Conservation (phyloP, 352 stramenopile genomes). For the Pythium folliculosum region DNA sequence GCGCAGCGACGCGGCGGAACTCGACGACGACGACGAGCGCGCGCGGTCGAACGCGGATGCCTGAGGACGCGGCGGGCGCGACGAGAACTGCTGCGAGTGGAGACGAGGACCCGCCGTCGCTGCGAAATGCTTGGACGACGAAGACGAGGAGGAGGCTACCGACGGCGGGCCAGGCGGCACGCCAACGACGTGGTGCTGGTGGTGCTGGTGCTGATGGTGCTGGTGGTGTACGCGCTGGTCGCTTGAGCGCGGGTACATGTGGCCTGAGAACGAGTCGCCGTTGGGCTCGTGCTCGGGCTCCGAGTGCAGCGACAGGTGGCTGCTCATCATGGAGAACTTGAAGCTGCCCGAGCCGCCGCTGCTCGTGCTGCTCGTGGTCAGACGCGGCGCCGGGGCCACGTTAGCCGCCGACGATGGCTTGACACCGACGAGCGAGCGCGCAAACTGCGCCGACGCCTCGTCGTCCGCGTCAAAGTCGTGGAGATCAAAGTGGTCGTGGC, state of each 20-base stretch:
- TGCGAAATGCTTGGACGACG: slow-evolving; percentile 16
- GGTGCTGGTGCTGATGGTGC: not conserved
- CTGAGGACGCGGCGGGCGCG: slow-evolving; percentile 6
- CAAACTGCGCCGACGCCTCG: slow-evolving; percentile 1
- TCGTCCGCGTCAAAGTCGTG: slow-evolving; percentile 24
- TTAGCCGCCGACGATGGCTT: not conserved
- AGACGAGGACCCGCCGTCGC: slow-evolving; percentile 1
- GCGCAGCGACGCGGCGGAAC: slow-evolving; percentile 1
- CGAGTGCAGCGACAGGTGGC: slow-evolving; percentile 1
- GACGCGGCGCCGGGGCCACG: not conserved
- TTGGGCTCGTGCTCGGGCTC: slow-evolving; percentile 19
- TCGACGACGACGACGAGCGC: not conserved
- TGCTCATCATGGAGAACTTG: slow-evolving; percentile 27
- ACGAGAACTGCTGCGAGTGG: slow-evolving; percentile 6
- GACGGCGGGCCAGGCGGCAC: not conserved
- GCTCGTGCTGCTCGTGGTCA: slow-evolving; percentile 8
- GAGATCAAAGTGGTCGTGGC: slow-evolving; percentile 6
- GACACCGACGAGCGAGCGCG: slow-evolving; percentile 17
- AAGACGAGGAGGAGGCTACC: not conserved
- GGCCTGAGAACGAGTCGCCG: not conserved
- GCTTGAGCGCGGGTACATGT: not conserved
- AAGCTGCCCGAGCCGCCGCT: slow-evolving; percentile 7
- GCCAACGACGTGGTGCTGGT: not conserved
- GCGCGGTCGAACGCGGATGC: slow-evolving; percentile 1
- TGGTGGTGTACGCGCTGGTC: slow-evolving; percentile 2